Evolutionary conservation across 106 monocot genomes (phyloP).

Genomic region (Allium fistulosum): DNA sequence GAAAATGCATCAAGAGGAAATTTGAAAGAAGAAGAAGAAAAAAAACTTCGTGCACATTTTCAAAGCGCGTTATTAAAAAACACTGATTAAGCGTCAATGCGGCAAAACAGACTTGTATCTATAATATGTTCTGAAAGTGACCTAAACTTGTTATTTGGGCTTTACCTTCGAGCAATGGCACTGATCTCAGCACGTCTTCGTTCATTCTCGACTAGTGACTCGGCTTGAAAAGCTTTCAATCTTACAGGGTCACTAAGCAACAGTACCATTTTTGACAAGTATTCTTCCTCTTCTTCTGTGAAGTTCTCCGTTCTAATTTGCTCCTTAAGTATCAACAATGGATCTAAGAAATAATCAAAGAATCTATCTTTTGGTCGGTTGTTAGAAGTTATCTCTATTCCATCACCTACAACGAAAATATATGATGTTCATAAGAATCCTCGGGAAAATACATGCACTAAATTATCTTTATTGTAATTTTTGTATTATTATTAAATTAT

Average conservation of each 20-base stretch:
- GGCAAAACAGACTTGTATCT: too few relatives aligned
- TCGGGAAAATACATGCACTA: too few relatives aligned
- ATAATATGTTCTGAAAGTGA: too few relatives aligned
- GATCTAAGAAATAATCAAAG: constrained; percentile 92
- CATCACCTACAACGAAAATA: constrained; percentile 39
- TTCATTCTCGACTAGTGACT: constrained; percentile 17
- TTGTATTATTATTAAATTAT: too few relatives aligned
- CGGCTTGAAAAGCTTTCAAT: constrained; percentile 21
- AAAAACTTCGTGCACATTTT: not conserved
- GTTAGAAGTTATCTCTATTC: constrained; percentile 51
- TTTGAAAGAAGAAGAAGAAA: too few relatives aligned
- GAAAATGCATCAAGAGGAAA: too few relatives aligned
- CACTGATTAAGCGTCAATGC: too few relatives aligned
- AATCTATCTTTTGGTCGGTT: constrained; percentile 71
- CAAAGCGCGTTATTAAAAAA: too few relatives aligned
- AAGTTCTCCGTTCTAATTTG: constrained; percentile 71
- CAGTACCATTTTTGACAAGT: constrained; percentile 60
- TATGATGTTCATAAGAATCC: not conserved
- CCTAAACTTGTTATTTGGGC: too few relatives aligned
- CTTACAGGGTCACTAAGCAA: constrained; percentile 45
- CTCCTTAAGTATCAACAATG: constrained; percentile 79
- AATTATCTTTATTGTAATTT: too few relatives aligned
- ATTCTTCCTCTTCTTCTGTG: constrained; percentile 60
- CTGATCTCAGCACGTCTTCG: constrained; percentile 64
- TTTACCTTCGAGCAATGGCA: constrained; percentile 82